Conservation (phyloP, 495 filamentous ascomycete genomes). For the Clohesyomyces aquaticus region DNA sequence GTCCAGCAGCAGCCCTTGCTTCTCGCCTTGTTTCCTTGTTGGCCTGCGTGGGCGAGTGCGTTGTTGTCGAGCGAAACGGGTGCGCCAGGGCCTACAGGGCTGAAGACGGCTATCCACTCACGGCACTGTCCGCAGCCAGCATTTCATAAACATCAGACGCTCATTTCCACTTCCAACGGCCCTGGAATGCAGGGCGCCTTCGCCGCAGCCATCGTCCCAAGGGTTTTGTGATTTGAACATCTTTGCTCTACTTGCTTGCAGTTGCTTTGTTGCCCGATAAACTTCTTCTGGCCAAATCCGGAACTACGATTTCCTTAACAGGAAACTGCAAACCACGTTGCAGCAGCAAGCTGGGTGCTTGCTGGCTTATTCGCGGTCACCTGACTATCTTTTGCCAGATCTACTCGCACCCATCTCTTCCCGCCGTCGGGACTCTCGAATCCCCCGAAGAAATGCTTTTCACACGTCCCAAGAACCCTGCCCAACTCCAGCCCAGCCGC, state of each 20-base stretch:
- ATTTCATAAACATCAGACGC: conserved; percentile 30
- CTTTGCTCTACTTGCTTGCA: too few species aligned
- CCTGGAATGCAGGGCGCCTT: neutral
- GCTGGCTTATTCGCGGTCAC: neutral
- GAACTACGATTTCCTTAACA: too few species aligned
- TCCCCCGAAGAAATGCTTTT: conserved; percentile 22
- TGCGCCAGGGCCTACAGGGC: too few species aligned
- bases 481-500: conserved; percentile 12
- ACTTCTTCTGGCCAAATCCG: too few species aligned
- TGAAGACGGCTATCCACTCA: conserved; percentile 27
- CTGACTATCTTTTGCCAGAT: neutral
- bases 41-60: conserved; percentile 14
- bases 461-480: conserved; percentile 10
- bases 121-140: conserved; percentile 1
- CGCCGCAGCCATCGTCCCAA: neutral
- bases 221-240: too few species aligned
- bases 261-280: too few species aligned
- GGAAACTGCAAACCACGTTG: too few species aligned
- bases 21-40: too few species aligned
- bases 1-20: too few species aligned
- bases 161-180: conserved; percentile 21
- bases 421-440: neutral
- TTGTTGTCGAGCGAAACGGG: conserved; percentile 36
- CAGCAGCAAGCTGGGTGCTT: too few species aligned
- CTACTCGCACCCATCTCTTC: neutral